phyloP scores from a whole-genome alignment of 2,329 filamentous ascomycete species.

The Aspergillus pseudonomiae region DNA sequence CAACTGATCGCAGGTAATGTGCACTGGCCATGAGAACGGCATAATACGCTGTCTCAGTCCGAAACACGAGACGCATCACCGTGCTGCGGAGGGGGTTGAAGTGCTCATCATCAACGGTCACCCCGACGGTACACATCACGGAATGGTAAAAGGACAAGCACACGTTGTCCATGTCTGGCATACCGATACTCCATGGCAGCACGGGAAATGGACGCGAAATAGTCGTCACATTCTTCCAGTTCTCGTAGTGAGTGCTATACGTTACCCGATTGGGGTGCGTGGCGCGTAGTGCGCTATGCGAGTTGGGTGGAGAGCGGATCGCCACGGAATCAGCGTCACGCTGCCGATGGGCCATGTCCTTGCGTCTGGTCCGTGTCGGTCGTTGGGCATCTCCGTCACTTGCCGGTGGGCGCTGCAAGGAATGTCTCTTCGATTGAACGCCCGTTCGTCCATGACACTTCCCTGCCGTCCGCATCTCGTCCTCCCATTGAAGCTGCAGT shows the following conservation, averaged over 20 bases:
- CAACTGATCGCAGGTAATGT: conserved; percentile 8
- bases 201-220: not conserved
- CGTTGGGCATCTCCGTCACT: not conserved
- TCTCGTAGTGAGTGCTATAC: not conserved
- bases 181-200: not conserved
- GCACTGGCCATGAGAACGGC: conserved; percentile 12
- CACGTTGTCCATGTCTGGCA: not conserved
- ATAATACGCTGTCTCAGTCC: conserved; percentile 9
- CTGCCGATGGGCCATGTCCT: not conserved
- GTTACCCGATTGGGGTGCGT: not conserved
- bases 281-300: not conserved
- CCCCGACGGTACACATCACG: conserved; percentile 10
- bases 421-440: not conserved
- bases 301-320: not conserved
- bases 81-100: conserved; percentile 9
- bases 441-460: conserved; percentile 12
- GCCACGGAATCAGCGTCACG: not conserved
- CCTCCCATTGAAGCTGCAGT: conserved; percentile 10
- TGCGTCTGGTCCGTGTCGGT: conserved; percentile 1
- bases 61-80: conserved; percentile 12
- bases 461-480: conserved; percentile 9
- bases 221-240: not conserved
- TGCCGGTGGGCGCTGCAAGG: not conserved
- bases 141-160: conserved; percentile 9
- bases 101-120: conserved; percentile 10